Evolutionary conservation across 2,329 filamentous ascomycete genomes (phyloP).

Genomic region (Acephala macrosclerotiorum): DNA sequence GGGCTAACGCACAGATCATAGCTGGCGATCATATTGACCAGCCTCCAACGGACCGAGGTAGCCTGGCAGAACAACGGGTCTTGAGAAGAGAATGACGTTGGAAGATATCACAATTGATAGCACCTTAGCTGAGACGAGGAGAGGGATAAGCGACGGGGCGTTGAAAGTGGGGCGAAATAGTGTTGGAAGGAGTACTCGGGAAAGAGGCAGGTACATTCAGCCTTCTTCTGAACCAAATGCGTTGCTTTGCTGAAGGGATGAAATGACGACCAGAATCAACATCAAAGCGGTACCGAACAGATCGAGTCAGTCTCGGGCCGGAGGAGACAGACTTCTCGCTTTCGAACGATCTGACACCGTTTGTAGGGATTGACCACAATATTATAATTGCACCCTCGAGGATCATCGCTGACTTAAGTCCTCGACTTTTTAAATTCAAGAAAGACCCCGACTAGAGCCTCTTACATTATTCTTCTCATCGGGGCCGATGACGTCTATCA

Average conservation of each 20-base stretch:
- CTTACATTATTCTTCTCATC: background rate
- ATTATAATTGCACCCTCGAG: background rate
- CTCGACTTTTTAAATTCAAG: background rate
- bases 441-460: background rate
- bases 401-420: background rate
- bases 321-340: background rate
- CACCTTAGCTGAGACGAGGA: too few species aligned
- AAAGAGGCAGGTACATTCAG: background rate
- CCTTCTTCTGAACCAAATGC: background rate
- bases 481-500: background rate
- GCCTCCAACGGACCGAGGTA: background rate
- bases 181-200: background rate
- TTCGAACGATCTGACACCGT: background rate
- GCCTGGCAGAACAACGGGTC: conserved; percentile 6
- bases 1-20: background rate
- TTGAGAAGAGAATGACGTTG: background rate
- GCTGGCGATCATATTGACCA: conserved; percentile 12
- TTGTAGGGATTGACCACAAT: background rate
- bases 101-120: too few species aligned
- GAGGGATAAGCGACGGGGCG: too few species aligned
- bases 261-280: too few species aligned
- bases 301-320: background rate
- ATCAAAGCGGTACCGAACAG: too few species aligned
- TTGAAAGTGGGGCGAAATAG: background rate
- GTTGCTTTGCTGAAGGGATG: background rate